Evolutionary conservation across 2,329 filamentous ascomycete species (phyloP), one percentile per base, ranked within the genome.

Genomic region (Capronia americana): DNA sequence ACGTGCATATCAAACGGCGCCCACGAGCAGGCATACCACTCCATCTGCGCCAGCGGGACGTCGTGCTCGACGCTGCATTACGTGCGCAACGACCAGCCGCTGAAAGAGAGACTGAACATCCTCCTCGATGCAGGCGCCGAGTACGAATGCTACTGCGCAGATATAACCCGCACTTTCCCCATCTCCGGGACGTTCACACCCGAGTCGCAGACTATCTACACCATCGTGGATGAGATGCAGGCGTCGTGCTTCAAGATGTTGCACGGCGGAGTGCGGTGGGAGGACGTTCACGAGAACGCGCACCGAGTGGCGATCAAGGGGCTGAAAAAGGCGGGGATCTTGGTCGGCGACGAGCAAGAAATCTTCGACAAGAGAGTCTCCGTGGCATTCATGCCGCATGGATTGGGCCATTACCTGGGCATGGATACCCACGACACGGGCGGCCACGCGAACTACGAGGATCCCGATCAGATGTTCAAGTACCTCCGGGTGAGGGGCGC

Each of bases 391-490:
- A 92, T 97, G 75, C 93, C 93, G 0, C 93, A 97, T 76, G 93
- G 93, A 0, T 81, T 97, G 0, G 93, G 93, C 0, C 93, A 97
- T 78, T 94, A 96, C 76, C 82, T 97, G 10, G 93, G 93, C 69
- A 90, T 97, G 85, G 93, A 97, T 76, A 96, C 93, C 1, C 93
- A 97, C 77, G 93, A 97, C 75, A 91, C 88, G 0, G 91, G 90
- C 67, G 92, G 91, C 24, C 88, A 92, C 76, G 84, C 91, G 41
- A 90, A 93, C 78, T 92, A 91, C 73, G 83, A 83, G 8, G 95
- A 99, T 75, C 82, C 85, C 66, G 93, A 99, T 76, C 82, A 86
- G 41, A 87, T 97, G 85, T 98, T 97, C 80, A 85, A 88, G 61
- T 98, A 97, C 75, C 81, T 99, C 67, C 85, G 95, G 53, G 89